phyloP scores from a whole-genome alignment of 208 protist genomes.

The Acanthamoeba healyi region DNA sequence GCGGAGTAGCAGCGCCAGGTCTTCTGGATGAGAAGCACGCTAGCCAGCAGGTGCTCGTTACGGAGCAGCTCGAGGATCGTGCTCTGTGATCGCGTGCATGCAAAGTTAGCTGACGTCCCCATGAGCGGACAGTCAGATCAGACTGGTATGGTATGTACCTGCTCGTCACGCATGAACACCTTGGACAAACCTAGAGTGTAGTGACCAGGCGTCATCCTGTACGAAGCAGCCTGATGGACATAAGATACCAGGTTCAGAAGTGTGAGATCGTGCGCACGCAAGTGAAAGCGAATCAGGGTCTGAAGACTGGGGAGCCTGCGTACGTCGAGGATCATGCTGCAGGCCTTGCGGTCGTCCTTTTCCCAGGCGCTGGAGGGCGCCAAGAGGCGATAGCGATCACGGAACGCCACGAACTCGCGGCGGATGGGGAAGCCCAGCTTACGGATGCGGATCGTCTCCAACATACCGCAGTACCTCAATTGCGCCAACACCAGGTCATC shows the following conservation, averaged over 20 bases:
- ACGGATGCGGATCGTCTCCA: conserved; percentile 86
- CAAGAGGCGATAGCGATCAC: conserved; percentile 70
- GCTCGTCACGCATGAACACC: conserved; percentile 73
- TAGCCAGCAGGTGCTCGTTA: conserved; percentile 58
- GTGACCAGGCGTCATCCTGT: conserved; percentile 46
- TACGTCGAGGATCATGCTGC: conserved; percentile 56
- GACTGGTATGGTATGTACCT: not conserved
- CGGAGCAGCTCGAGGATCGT: conserved; percentile 66
- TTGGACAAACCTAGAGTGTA: conserved; percentile 70
- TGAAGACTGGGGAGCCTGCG: not conserved
- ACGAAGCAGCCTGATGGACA: conserved; percentile 42
- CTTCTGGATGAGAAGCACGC: conserved; percentile 60
- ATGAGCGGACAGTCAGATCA: not conserved
- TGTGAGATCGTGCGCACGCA: too few relatives aligned
- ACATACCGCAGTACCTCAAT: conserved; percentile 77
- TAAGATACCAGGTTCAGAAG: not conserved
- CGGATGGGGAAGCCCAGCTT: conserved; percentile 81
- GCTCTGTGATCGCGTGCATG: conserved; percentile 26
- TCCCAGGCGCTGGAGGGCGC: conserved; percentile 40
- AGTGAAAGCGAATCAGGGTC: not conserved
- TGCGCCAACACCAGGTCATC: conserved; percentile 61
- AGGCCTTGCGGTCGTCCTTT: conserved; percentile 65
- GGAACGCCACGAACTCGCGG: conserved; percentile 53
- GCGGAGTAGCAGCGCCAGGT: conserved; percentile 51
- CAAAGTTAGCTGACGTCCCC: not conserved